phyloP scores from a whole-genome alignment of 2,329 filamentous ascomycete species.

The Hypoxylon sp. region DNA sequence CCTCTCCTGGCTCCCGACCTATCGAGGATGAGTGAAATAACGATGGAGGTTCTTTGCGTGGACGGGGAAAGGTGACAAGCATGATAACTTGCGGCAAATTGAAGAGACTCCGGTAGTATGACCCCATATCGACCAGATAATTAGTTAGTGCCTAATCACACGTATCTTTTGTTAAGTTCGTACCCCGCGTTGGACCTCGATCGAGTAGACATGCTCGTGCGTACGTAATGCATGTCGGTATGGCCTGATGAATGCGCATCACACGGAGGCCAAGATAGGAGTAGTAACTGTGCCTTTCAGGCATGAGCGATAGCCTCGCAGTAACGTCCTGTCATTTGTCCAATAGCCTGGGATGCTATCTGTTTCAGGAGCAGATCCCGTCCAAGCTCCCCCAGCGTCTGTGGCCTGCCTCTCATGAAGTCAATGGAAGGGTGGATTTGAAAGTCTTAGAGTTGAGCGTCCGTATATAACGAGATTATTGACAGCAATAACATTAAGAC shows the following conservation, averaged over 20 bases:
- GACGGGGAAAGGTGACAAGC: not conserved
- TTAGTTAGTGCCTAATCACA: not conserved
- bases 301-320: conserved; percentile 21
- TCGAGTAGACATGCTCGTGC: not conserved
- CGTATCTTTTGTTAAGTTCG: not conserved
- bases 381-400: conserved; percentile 19
- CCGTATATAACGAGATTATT: conserved; percentile 6
- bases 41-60: not conserved
- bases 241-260: conserved; percentile 14
- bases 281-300: conserved; percentile 28
- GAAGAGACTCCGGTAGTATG: not conserved
- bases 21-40: not conserved
- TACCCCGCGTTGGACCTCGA: not conserved
- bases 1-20: not conserved
- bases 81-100: not conserved
- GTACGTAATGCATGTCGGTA: conserved; percentile 16
- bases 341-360: conserved; percentile 7
- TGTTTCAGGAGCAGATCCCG: conserved; percentile 29
- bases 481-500: not conserved
- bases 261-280: conserved; percentile 4
- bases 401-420: conserved; percentile 15
- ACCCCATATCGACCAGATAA: not conserved
- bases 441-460: not conserved
- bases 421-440: conserved; percentile 1
- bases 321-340: conserved; percentile 16